Base-by-base conservation (phyloP, 129 eudicot species). In the Pulicaria dysenterica region DNA sequence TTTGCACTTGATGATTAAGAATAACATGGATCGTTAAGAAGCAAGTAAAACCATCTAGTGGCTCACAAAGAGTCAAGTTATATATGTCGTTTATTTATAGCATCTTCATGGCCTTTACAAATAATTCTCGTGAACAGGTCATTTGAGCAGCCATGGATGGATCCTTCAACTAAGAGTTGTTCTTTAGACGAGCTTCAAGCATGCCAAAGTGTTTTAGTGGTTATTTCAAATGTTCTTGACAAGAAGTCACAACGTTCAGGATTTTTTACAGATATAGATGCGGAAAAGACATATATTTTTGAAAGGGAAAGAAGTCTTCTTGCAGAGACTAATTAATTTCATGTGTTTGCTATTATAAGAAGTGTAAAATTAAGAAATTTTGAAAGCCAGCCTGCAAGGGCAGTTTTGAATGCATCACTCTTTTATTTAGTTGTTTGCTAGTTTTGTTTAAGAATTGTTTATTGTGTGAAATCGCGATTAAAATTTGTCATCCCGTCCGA, bases 91-190 rank as follows among this genome's bases (percentile, higher is more conserved):
- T 43, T 44, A 1, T 24, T 49, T 13, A 68, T 54, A 14, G 4
- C 24, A 5, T 3, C 38, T 14, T 3, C 31, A 55, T 44, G 38
- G 4, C 19, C 53, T 38, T 55, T 8, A 45, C 16, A 7, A 36
- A 41, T 34, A 36, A 4, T 34, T 67, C 12, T 56, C 14, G 39
- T 67, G 56, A 75, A 36, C 87, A 69, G 98, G 98, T 94, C 93
- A 56, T 90, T 69, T 73, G 67, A 87, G 77, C 77, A 85, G 78
- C 87, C 90, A 37, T 88, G 87, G 91, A 83, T 69, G 71, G 95
- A 82, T 72, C 63, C 45, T n/a, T 63, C 85, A 36, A 53, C 56
- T 3, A 66, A 80, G 38, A 54, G 42, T 58, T 72, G 36, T 9
- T 80, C 76, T 24, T 66, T 36, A 14, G 96, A 90, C 55, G 93